phyloP scores from a whole-genome alignment of 129 eudicot species.

The Ambrosia artemisiifolia region DNA sequence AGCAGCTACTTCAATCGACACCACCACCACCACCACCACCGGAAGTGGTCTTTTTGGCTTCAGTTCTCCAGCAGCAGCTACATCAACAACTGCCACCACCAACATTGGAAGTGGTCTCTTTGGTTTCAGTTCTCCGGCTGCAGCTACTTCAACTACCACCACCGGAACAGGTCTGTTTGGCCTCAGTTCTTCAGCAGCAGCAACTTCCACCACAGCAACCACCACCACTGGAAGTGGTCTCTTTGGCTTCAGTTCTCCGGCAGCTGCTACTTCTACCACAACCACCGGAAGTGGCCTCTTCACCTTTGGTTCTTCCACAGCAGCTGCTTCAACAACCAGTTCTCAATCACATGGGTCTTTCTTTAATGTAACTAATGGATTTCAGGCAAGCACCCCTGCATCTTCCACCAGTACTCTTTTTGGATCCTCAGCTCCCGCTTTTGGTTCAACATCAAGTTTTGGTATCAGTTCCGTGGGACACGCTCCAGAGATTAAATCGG shows the following conservation, averaged over 20 bases:
- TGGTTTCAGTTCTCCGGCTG: conserved; percentile 36
- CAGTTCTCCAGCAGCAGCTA: conserved; percentile 26
- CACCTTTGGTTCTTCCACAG: conserved; percentile 36
- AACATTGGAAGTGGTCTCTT: conserved; percentile 34
- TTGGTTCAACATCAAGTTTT: conserved; percentile 25
- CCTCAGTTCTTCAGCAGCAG: conserved; percentile 27
- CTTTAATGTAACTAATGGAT: conserved; percentile 30
- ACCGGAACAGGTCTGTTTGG: conserved; percentile 41
- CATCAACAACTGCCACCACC: conserved; percentile 19
- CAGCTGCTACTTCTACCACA: conserved; percentile 5
- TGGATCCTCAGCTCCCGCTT: conserved; percentile 27
- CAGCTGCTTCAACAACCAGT: conserved; percentile 31
- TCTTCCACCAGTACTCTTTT: conserved; percentile 32
- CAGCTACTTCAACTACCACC: conserved; percentile 29
- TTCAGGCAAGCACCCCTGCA: conserved; percentile 31
- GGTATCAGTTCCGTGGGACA: conserved; percentile 31
- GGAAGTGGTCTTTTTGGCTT: conserved; percentile 40
- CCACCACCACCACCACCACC: conserved; percentile 21
- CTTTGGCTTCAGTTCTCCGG: conserved; percentile 20
- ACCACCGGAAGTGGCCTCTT: conserved; percentile 37
- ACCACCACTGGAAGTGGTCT: conserved; percentile 25
- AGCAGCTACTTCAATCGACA: conserved; percentile 26
- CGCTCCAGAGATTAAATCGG: conserved; percentile 30
- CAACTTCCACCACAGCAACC: conserved; percentile 29
- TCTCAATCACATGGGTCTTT: conserved; percentile 41